Conservation (phyloP, 2,329 filamentous ascomycete genomes). For the Sclerotinia sclerotiorum region DNA sequence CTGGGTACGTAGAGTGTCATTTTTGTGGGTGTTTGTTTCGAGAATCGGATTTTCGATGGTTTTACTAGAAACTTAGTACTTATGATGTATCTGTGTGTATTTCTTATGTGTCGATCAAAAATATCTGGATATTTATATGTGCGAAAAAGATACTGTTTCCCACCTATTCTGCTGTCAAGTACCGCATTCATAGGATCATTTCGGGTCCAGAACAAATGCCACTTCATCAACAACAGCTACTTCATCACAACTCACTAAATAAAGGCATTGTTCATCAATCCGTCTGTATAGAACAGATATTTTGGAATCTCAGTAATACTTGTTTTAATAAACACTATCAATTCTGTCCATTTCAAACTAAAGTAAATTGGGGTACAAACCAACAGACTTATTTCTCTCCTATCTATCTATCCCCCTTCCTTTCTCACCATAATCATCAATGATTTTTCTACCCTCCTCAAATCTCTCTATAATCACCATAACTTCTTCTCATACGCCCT, state of each 20-base stretch:
- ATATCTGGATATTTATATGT: neutral
- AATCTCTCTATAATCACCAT: neutral
- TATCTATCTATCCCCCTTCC: too few species aligned
- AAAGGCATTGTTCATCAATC: neutral
- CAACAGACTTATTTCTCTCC: neutral
- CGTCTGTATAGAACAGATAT: neutral
- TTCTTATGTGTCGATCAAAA: neutral
- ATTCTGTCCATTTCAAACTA: neutral
- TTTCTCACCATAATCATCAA: neutral
- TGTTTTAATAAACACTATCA: neutral
- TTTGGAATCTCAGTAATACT: neutral
- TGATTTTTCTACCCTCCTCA: neutral
- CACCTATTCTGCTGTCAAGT: neutral
- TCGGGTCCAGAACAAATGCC: neutral
- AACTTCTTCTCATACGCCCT: too few species aligned
- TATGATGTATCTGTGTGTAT: neutral
- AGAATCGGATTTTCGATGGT: too few species aligned
- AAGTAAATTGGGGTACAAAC: neutral
- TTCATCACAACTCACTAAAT: neutral
- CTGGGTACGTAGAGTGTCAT: neutral
- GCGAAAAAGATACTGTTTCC: neutral
- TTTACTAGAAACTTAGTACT: too few species aligned
- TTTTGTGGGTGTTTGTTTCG: neutral
- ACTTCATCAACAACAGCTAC: too few species aligned
- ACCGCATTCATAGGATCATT: neutral